These are phyloP conservation scores for Curvularia spicifera DNA, from an alignment of 2,329 filamentous ascomycete species.

Conservation along the genomic window DNA sequence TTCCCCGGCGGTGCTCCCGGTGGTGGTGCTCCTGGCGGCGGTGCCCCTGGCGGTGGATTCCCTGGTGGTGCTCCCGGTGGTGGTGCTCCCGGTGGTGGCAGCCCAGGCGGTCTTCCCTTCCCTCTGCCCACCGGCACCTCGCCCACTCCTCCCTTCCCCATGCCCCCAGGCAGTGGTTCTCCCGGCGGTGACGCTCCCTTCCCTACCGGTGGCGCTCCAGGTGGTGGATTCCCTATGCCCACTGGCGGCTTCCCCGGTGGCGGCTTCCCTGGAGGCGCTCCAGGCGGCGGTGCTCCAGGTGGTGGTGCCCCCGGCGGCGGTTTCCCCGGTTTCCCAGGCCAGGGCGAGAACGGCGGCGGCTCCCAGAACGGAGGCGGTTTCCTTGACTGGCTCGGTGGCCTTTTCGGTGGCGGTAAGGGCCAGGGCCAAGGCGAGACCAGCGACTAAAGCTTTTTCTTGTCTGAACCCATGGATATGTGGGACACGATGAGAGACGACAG, in stretches of 20 bases:
- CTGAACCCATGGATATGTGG: too few species aligned
- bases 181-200: not conserved
- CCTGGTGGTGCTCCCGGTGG: not conserved
- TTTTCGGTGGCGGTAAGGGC: slow-evolving; percentile 15
- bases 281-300: too few species aligned
- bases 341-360: slow-evolving; percentile 2
- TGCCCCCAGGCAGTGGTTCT: not conserved
- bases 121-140: slow-evolving; percentile 1
- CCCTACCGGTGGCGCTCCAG: too few species aligned
- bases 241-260: not conserved
- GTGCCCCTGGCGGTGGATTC: too few species aligned
- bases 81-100: not conserved
- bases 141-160: not conserved
- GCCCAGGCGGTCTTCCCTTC: not conserved
- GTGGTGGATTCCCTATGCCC: slow-evolving; percentile 2
- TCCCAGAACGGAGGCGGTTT: slow-evolving; percentile 8
- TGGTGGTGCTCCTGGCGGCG: not conserved
- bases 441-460: too few species aligned
- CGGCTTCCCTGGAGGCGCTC: not conserved
- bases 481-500: not conserved
- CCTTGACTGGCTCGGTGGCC: slow-evolving; percentile 13
- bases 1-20: slow-evolving; percentile 9
- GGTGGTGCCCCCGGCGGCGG: too few species aligned
- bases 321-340: not conserved
- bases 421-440: not conserved